phyloP scores from a whole-genome alignment of 441 rosid genomes.

The Erodium moschatum region DNA sequence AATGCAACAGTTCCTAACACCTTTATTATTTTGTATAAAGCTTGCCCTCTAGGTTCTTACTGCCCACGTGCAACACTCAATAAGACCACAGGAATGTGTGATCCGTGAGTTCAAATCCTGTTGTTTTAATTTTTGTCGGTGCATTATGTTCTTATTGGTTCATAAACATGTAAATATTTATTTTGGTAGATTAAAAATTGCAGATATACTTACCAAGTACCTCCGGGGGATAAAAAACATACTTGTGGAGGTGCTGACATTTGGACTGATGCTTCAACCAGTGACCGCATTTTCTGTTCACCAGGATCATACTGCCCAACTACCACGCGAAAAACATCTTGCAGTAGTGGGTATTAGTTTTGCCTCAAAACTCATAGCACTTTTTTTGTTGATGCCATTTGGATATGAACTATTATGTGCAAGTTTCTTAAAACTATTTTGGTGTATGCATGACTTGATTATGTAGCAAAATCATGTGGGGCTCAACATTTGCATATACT shows the following conservation, averaged over 20 bases:
- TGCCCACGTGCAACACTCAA: slow-evolving; percentile 57
- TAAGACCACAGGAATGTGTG: slow-evolving; percentile 45
- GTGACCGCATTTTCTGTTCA: slow-evolving; percentile 68
- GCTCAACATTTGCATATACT: slow-evolving; percentile 14
- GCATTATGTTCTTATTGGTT: background rate
- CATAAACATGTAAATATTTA: background rate
- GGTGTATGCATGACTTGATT: slow-evolving; percentile 15
- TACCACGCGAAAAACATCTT: slow-evolving; percentile 38
- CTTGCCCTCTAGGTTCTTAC: slow-evolving; percentile 57
- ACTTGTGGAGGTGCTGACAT: slow-evolving; percentile 90
- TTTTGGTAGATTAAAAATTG: slow-evolving; percentile 15
- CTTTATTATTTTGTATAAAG: slow-evolving; percentile 21
- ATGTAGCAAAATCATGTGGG: slow-evolving; percentile 10
- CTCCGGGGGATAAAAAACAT: slow-evolving; percentile 56
- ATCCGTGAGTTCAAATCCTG: slow-evolving; percentile 45
- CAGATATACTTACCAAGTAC: slow-evolving; percentile 76
- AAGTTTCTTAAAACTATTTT: slow-evolving; percentile 6
- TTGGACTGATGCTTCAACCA: slow-evolving; percentile 63
- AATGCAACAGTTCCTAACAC: background rate
- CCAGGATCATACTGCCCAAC: slow-evolving; percentile 85
- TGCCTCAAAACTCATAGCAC: slow-evolving; percentile 24
- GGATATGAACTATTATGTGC: slow-evolving; percentile 7
- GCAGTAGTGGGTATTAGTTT: slow-evolving; percentile 68
- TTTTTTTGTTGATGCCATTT: background rate
- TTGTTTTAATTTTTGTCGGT: slow-evolving; percentile 12